A percentile compares a stretch with the other conserved stretches of the same genome.
These are phyloP conservation scores for Irineochytrium annulatum DNA, from an alignment of 192 early-diverging fungal species.

Conservation along the genomic window DNA sequence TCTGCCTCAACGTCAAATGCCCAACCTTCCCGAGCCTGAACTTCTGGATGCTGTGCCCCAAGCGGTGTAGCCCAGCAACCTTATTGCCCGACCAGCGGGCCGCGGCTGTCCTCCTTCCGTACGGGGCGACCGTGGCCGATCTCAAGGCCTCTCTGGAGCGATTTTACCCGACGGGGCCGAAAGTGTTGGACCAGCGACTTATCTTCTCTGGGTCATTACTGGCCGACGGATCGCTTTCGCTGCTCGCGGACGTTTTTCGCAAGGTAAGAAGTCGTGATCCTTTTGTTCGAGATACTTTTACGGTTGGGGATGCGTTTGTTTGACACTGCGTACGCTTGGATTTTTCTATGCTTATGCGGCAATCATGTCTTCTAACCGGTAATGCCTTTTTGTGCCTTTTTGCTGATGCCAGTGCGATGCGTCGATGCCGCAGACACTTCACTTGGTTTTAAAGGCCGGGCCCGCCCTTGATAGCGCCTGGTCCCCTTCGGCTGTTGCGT, in stretches of 20 bases:
- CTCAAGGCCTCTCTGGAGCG: conserved; percentile 18
- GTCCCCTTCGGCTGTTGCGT: background rate
- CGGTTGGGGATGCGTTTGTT: background rate
- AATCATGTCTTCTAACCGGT: background rate
- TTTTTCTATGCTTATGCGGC: too few relatives aligned
- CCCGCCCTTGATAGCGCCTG: background rate
- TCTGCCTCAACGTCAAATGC: conserved; percentile 8
- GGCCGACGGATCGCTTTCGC: background rate
- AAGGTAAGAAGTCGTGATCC: background rate
- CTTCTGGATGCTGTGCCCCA: conserved; percentile 3
- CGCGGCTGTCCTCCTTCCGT: background rate
- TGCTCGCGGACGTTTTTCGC: conserved; percentile 5
- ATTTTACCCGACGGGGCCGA: conserved; percentile 9
- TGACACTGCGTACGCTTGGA: too few relatives aligned
- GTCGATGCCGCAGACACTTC: conserved; percentile 10
- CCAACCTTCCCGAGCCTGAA: conserved; percentile 20
- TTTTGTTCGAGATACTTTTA: too few relatives aligned
- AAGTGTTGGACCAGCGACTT: conserved; percentile 13
- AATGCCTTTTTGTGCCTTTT: background rate
- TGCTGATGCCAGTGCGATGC: background rate
- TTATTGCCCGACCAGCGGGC: background rate
- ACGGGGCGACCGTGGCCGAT: conserved; percentile 7
- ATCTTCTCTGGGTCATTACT: conserved; percentile 26
- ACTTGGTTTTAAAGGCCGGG: conserved; percentile 20
- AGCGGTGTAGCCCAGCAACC: background rate